Conservation (phyloP, 1,284 basidiomycete genomes). For the Vanrija sp. region DNA sequence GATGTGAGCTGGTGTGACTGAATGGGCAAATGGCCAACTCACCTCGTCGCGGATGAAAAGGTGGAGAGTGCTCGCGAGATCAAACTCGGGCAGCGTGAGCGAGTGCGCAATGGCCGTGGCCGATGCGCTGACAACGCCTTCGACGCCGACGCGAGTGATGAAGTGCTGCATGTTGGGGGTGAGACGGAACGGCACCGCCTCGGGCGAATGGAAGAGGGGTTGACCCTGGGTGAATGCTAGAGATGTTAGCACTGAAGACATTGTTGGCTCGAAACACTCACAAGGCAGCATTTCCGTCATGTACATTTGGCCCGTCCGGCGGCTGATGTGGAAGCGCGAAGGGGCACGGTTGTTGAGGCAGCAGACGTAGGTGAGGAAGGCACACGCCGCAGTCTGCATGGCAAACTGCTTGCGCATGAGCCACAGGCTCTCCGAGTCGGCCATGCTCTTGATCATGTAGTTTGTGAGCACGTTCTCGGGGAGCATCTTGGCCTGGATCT, state of each 20-base stretch:
- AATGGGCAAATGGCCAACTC: conserved; percentile 20
- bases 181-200: conserved; percentile 92
- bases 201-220: conserved; percentile 71
- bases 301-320: conserved; percentile 80
- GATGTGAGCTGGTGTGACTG: not conserved
- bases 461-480: conserved; percentile 83
- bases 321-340: conserved; percentile 80
- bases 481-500: conserved; percentile 82
- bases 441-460: conserved; percentile 86
- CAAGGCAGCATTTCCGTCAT: conserved; percentile 88
- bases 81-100: conserved; percentile 86
- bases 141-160: conserved; percentile 81
- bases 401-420: conserved; percentile 97
- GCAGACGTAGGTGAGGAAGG: conserved; percentile 90
- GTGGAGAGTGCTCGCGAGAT: conserved; percentile 45
- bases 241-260: conserved; percentile 4
- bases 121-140: conserved; percentile 80
- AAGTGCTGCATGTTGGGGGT: conserved; percentile 96
- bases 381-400: conserved; percentile 77
- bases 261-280: conserved; percentile 43
- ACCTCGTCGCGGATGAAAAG: conserved; percentile 89
- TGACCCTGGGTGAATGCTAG: conserved; percentile 54
- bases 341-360: conserved; percentile 81
- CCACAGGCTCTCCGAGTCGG: conserved; percentile 83
- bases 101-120: conserved; percentile 88